phyloP scores from a whole-genome alignment of 2,329 filamentous ascomycete species.

The Apiospora marii region DNA sequence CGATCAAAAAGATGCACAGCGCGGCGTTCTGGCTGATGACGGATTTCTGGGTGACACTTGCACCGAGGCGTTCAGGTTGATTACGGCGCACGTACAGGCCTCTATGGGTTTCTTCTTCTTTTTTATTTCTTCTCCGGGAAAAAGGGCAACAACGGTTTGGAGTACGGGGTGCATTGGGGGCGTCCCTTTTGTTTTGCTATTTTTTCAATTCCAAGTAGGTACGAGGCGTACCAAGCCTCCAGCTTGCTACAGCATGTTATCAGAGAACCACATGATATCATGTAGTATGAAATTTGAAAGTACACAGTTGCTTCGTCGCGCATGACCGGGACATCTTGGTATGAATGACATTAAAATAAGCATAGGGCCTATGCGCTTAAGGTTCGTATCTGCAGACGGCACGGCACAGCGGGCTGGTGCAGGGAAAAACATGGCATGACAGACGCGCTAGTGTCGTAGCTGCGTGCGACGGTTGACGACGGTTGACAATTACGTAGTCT shows the following conservation, averaged over 20 bases:
- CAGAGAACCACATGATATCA: neutral
- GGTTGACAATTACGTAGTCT: too few relatives aligned
- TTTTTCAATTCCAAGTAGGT: neutral
- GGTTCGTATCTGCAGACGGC: neutral
- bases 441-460: neutral
- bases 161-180: neutral
- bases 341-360: neutral
- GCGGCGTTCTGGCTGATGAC: conserved; percentile 46
- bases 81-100: neutral
- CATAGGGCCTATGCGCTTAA: neutral
- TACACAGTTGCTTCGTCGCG: neutral
- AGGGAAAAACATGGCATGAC: neutral
- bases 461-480: too few relatives aligned
- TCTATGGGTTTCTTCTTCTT: neutral
- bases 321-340: neutral
- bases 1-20: conserved; percentile 43
- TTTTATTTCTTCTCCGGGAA: neutral
- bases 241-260: neutral
- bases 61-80: neutral
- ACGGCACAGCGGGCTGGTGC: neutral
- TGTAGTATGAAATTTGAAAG: neutral
- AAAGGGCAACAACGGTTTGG: neutral
- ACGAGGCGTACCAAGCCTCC: neutral
- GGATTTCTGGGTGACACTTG: conserved; percentile 46
- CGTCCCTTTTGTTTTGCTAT: neutral